Base-by-base conservation (phyloP, 2,329 filamentous ascomycete genomes). In the Diaporthe sp. region DNA sequence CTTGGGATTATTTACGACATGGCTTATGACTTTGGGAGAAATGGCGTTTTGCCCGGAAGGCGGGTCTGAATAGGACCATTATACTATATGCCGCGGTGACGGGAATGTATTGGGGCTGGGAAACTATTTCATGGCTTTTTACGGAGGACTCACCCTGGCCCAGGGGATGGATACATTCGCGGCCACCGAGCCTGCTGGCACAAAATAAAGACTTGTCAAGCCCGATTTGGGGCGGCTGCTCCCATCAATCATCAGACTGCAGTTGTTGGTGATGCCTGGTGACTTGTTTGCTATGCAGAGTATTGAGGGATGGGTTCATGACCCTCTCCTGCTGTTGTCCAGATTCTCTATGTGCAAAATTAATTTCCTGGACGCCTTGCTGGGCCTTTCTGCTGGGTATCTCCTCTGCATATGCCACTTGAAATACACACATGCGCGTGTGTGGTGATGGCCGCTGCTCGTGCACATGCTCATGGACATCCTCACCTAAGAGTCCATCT, bases 281-380 rank as follows among this genome's bases (percentile, higher is more conserved):
- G 31, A 68, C 17, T 55, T 25, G n/a, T 20, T 42, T 22, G 6
- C n/a, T 55, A n/a, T 70, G 22, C 65, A 70, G 49, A 25, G 31
- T 22, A 55, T 70, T n/a, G 31, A 28, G 15, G 34, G 20, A 2
- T 68, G 22, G 34, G 25, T 51, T 37, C 20, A 53, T 37, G 47
- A 25, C 49, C 49, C 31, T 42, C 20, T 31, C 49, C 34, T 42
- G 44, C 8, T 39, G 53, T n/a, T 55, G 34, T 31, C n/a, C 34
- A 31, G 71, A 12, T 49, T 12, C 58, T 47, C 58, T 57, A 65
- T 57, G 17, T 44, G 49, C 34, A 28, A 44, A 55, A 65, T 44
- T 34, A 44, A 57, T 51, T 28, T 31, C 31, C 67, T 60, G 57
- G 58, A 72, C 73, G 57, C 73, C 73, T 72, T 72, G 73, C 47